Percentiles rank a stretch among this genome's conserved stretches.
These are phyloP conservation scores for Neohortaea acidophila DNA, from an alignment of 495 filamentous ascomycete species.

Conservation along the genomic window DNA sequence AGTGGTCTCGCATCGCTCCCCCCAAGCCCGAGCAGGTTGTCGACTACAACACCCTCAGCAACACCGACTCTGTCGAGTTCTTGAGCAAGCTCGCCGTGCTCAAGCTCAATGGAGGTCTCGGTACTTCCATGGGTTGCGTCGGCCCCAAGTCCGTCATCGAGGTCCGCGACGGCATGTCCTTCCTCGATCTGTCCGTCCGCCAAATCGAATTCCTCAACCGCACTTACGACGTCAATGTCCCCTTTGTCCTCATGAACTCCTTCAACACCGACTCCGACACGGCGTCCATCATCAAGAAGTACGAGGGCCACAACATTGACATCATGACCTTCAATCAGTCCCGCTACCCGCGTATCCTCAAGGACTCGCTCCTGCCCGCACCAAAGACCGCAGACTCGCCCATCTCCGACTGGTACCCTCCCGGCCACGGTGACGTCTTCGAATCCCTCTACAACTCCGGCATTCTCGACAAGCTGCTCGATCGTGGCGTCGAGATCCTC, in stretches of 20 bases:
- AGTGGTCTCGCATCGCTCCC: slow-evolving; percentile 91
- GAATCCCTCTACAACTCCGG: slow-evolving; percentile 99
- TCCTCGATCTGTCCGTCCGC: slow-evolving; percentile 95
- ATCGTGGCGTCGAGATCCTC: slow-evolving; percentile 88
- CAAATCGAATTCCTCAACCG: slow-evolving; percentile 99
- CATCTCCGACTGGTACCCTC: slow-evolving; percentile 96
- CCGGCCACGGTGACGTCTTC: slow-evolving; percentile 98
- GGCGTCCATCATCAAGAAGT: slow-evolving; percentile 99
- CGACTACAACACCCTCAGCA: slow-evolving; percentile 74
- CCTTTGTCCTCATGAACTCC: slow-evolving; percentile 99
- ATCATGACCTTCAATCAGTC: slow-evolving; percentile 99
- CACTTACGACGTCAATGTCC: slow-evolving; percentile 91
- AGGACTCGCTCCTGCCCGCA: slow-evolving; percentile 92
- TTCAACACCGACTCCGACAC: slow-evolving; percentile 99
- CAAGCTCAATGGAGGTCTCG: slow-evolving; percentile 98
- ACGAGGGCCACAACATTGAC: slow-evolving; percentile 98
- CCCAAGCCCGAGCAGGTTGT: slow-evolving; percentile 85
- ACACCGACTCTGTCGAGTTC: slow-evolving; percentile 76
- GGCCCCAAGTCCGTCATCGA: slow-evolving; percentile 99
- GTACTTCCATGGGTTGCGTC: slow-evolving; percentile 99
- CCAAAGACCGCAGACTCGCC: slow-evolving; percentile 78
- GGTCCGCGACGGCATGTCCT: slow-evolving; percentile 99
- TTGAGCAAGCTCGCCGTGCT: slow-evolving; percentile 95
- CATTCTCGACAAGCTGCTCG: slow-evolving; percentile 87
- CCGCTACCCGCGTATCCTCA: slow-evolving; percentile 88